Percentiles rank a stretch among this genome's conserved stretches.
Evolutionary conservation across 2,329 filamentous ascomycete species (phyloP).

Genomic region (Dothistroma septosporum): DNA sequence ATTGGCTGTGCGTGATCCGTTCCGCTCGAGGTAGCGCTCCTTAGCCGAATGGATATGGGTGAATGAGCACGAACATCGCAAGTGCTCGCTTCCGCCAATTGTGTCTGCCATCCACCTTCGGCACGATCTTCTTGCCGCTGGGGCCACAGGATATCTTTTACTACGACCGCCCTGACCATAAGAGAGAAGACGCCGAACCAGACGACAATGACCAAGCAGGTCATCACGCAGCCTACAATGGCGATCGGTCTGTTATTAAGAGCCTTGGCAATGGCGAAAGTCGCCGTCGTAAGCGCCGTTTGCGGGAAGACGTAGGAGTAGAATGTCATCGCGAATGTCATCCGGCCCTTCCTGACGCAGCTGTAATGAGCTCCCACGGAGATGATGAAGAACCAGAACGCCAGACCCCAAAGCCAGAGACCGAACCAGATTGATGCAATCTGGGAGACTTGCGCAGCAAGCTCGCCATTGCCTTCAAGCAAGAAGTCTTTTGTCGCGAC

Average conservation of each 20-base stretch:
- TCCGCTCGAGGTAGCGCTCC: background rate
- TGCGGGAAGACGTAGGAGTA: constrained; percentile 81
- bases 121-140: constrained; percentile 63
- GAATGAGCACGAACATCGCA: background rate
- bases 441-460: constrained; percentile 53
- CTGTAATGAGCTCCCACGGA: constrained; percentile 72
- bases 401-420: constrained; percentile 79
- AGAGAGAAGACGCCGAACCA: constrained; percentile 66
- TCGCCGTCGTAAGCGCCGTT: constrained; percentile 59
- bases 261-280: constrained; percentile 62
- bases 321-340: constrained; percentile 81
- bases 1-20: background rate
- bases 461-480: constrained; percentile 47
- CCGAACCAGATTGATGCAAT: constrained; percentile 60
- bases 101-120: constrained; percentile 53
- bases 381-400: constrained; percentile 79
- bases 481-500: constrained; percentile 54
- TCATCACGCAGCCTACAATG: constrained; percentile 65
- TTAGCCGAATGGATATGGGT: background rate
- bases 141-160: constrained; percentile 70
- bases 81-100: constrained; percentile 1
- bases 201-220: constrained; percentile 59
- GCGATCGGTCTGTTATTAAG: constrained; percentile 51
- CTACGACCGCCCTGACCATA: constrained; percentile 66
- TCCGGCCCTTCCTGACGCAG: constrained; percentile 55